Conservation (phyloP, 169 alveolate species). For the Toxoplasma gondii region DNA sequence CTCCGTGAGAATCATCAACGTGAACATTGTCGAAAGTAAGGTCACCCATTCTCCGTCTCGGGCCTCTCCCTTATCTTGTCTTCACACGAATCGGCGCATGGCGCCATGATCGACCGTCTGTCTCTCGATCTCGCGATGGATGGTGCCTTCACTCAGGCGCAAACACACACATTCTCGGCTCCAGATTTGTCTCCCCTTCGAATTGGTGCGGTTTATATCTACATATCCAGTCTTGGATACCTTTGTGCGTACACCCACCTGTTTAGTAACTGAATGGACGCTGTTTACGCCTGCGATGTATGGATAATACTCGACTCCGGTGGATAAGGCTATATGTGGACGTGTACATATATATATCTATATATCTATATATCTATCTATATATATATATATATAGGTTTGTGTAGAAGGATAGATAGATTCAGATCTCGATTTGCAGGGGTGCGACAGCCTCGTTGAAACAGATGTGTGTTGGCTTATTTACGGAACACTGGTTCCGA, state of each 20-base stretch:
- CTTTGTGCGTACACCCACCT: neutral
- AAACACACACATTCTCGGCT: no score
- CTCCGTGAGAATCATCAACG: slow-evolving; percentile 34
- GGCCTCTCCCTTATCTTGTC: no score
- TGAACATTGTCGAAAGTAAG: slow-evolving; percentile 48
- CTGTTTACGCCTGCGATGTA: no score
- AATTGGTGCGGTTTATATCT: no score
- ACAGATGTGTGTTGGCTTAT: neutral
- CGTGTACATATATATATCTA: slow-evolving; percentile 11
- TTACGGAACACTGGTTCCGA: no score
- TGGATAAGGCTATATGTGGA: neutral
- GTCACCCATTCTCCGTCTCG: neutral
- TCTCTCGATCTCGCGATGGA: no score
- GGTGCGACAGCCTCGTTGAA: no score
- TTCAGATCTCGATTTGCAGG: neutral
- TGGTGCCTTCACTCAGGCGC: no score
- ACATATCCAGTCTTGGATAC: no score
- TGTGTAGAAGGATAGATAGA: neutral
- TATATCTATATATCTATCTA: neutral
- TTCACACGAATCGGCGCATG: no score
- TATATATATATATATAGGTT: neutral
- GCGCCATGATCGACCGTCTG: no score
- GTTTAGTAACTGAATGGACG: neutral
- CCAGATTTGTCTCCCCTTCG: no score
- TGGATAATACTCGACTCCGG: neutral